Base-by-base conservation (phyloP, 371 early-diverging fungal species). In the Syncephalis plumigaleata region DNA sequence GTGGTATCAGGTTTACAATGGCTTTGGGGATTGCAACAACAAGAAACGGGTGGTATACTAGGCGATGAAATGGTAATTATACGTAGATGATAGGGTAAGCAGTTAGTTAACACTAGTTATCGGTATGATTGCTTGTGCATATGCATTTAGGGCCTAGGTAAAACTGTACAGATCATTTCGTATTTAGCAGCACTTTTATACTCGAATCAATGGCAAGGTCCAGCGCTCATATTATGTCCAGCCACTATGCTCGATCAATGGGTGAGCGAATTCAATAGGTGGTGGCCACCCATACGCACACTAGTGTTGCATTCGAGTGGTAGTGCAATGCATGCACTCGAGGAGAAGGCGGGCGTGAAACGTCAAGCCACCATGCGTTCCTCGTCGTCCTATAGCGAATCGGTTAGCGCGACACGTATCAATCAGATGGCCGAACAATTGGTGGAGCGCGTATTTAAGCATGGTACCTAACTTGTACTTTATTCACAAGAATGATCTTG, bases 171-270 rank as follows among this genome's bases (percentile, higher is more conserved):
- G 58, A 71, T 86, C 2, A 79, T 89, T 37, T 64, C 90, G 2
- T 91, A 90, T 53, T 56, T 98, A 18, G 66, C 82, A 2, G 76
- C 70, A 36, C 73, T 80, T 42, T 65, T 60, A 44, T 82, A 70
- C 50, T 82, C 81, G 0, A 65, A 62, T 15, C 60, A 62, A 39
- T 56, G 73, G 11, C 58, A 60, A 5, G 64, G 64, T 4, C 80
- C 87, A 0, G 59, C 73, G 2, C 57, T 95, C 9, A 63, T 99
- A 31, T 79, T 99, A 1, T 91, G 91, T 46, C 99, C 99, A 13
- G 91, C 94, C 0, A 98, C 98, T 1, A 74, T 99, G 2, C 66
- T 97, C 67, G 66, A 79, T 25, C 96, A 96, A 60, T 99, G 99
- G 99, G 84, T 87, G 8, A 77, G 84, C 53, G 98, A 97, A 54